Evolutionary conservation across 1,139 yeast genomes (phyloP).

Genomic region (Nakaseomyces uthaithaninus): DNA sequence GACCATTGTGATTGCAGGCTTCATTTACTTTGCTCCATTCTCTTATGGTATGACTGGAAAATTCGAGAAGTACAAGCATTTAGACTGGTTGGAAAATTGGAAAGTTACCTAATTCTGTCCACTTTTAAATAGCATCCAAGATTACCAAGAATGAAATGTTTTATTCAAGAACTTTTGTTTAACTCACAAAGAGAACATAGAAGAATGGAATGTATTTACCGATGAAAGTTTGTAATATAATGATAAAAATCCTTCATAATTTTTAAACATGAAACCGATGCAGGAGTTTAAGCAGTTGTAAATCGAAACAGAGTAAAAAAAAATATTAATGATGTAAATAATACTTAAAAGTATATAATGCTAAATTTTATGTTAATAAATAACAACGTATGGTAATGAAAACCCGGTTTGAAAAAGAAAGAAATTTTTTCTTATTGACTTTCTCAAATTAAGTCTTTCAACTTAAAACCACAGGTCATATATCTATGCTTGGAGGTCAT

Average conservation of each 20-base stretch:
- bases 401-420: not conserved
- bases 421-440: not conserved
- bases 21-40: constrained; percentile 66
- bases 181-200: not conserved
- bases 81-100: constrained; percentile 78
- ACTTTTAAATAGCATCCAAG: not conserved
- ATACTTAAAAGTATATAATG: not conserved
- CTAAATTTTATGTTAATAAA: not conserved
- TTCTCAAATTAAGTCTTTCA: too few species aligned
- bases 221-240: constrained; percentile 3
- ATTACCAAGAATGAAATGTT: not conserved
- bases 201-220: not conserved
- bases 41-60: constrained; percentile 91
- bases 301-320: not conserved
- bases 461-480: too few species aligned
- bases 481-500: constrained; percentile 10
- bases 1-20: constrained; percentile 53
- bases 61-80: constrained; percentile 53
- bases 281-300: too few species aligned
- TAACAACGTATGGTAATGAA: not conserved
- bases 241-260: not conserved
- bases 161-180: not conserved
- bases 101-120: constrained; percentile 32
- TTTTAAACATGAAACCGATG: too few species aligned
- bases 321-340: not conserved